These are phyloP conservation scores for Elsinoe ampelina DNA, from an alignment of 2,329 filamentous ascomycete species.

Conservation along the genomic window DNA sequence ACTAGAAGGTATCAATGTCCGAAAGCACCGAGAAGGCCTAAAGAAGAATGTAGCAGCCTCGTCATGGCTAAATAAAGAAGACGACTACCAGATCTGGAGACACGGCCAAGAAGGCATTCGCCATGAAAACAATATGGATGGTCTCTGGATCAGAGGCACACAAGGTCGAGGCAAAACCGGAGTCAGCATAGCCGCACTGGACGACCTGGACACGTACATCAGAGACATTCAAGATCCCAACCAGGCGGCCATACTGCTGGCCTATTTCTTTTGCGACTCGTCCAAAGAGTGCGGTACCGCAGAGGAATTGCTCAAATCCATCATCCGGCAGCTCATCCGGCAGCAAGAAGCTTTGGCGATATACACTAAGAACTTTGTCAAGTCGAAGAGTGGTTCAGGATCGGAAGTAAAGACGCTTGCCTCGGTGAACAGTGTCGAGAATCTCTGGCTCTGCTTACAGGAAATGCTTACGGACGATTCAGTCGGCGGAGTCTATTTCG, in stretches of 20 bases:
- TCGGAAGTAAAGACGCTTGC: neutral
- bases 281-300: neutral
- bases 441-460: neutral
- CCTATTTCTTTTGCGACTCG: neutral
- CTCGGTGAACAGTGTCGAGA: neutral
- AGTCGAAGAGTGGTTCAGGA: neutral
- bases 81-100: neutral
- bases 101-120: neutral
- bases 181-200: neutral
- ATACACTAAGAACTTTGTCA: neutral
- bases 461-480: neutral
- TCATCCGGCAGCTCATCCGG: neutral
- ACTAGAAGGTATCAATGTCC: neutral
- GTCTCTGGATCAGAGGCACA: neutral
- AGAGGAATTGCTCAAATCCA: neutral
- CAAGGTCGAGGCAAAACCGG: neutral
- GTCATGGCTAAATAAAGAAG: neutral
- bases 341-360: neutral
- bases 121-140: neutral
- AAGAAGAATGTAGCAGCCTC: neutral
- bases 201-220: neutral
- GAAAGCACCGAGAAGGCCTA: neutral
- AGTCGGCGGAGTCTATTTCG: neutral
- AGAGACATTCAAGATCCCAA: neutral
- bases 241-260: neutral